Percentiles rank a stretch among this genome's conserved stretches.
These are phyloP conservation scores for Moricandia arvensis DNA, from an alignment of 345 rosid genomes.

Conservation along the genomic window DNA sequence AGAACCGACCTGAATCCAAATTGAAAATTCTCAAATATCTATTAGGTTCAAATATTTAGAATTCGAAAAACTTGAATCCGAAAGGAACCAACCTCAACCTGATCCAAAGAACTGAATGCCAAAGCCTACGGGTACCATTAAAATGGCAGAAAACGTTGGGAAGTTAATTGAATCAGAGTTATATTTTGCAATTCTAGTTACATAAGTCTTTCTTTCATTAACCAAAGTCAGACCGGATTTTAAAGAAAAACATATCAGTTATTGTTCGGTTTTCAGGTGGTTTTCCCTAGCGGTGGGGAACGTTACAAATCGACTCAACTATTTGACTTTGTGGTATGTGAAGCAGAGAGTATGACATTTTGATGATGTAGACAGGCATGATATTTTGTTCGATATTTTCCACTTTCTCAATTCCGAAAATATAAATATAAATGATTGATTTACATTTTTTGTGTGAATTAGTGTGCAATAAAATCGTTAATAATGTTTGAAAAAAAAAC, in stretches of 20 bases:
- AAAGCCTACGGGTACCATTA: no score
- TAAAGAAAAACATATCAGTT: background rate
- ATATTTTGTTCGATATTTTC: background rate
- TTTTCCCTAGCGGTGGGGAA: conserved; percentile 77
- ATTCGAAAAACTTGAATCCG: no score
- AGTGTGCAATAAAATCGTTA: background rate
- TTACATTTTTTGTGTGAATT: background rate
- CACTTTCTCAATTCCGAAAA: background rate
- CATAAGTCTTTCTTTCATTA: background rate
- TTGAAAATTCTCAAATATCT: no score
- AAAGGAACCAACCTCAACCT: no score
- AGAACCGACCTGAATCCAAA: no score
- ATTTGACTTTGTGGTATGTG: conserved; percentile 49
- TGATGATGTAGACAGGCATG: conserved; percentile 22
- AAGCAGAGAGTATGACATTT: conserved; percentile 53
- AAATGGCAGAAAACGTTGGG: no score
- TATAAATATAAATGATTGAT: no score
- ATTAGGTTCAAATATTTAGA: no score
- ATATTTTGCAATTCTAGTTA: background rate
- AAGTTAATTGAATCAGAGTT: background rate
- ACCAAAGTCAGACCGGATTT: background rate
- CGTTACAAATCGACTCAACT: conserved; percentile 61
- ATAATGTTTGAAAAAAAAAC: no score
- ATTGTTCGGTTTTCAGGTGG: conserved; percentile 30
- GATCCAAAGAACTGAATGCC: no score